Conservation (phyloP, 495 filamentous ascomycete species). For the Haplographium delicatum region DNA sequence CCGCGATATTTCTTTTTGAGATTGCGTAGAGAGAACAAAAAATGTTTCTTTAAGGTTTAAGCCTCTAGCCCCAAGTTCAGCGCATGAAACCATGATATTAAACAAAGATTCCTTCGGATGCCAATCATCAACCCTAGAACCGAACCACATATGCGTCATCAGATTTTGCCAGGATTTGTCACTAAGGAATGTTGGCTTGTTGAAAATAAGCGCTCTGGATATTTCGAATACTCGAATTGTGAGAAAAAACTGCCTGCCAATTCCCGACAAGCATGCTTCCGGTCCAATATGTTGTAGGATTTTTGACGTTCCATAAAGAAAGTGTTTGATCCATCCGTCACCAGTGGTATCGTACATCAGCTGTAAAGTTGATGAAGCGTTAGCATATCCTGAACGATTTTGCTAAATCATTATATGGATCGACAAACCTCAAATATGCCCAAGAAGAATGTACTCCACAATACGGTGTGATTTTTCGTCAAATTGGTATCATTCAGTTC, state of each 20-base stretch:
- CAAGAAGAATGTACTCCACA: constrained; percentile 23
- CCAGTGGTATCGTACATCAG: constrained; percentile 23
- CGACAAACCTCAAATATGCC: constrained; percentile 18
- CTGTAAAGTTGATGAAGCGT: background rate
- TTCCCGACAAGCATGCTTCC: background rate
- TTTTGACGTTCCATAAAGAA: constrained; percentile 21
- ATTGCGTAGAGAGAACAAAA: background rate
- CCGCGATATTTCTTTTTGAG: background rate
- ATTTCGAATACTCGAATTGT: constrained; percentile 19
- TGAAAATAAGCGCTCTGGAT: constrained; percentile 16
- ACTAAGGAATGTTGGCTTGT: constrained; percentile 10
- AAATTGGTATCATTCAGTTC: no score
- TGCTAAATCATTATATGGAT: background rate
- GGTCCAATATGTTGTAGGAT: constrained; percentile 17
- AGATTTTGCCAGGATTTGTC: constrained; percentile 7
- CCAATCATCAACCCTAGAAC: background rate
- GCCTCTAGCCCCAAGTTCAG: constrained; percentile 12
- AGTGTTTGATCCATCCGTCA: constrained; percentile 21
- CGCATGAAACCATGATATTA: constrained; percentile 17
- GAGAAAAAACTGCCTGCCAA: constrained; percentile 17
- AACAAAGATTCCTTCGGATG: constrained; percentile 22
- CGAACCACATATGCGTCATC: constrained; percentile 5
- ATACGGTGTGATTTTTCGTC: no score
- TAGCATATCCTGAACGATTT: background rate
- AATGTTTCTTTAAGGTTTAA: background rate